Evolutionary conservation across 202 grass and related monocot species (phyloP).

Genomic region (Zoysia matrella): DNA sequence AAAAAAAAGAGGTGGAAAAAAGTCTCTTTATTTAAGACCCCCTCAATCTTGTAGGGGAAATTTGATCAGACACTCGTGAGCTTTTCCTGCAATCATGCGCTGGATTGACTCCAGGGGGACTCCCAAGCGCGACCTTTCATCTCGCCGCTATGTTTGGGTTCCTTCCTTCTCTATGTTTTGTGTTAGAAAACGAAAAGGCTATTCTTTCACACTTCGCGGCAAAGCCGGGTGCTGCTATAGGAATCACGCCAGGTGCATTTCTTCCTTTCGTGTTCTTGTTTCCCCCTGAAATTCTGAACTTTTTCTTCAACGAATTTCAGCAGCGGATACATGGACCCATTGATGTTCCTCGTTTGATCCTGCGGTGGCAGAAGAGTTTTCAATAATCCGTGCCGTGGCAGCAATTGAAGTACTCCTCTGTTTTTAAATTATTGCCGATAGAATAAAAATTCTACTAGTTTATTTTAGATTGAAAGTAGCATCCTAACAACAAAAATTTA

Average conservation of each 20-base stretch:
- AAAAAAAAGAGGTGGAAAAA: neutral
- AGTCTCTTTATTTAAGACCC: neutral
- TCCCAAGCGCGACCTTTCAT: neutral
- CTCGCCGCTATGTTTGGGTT: neutral
- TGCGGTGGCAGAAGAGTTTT: too few species aligned
- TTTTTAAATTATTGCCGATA: too few species aligned
- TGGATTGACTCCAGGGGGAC: neutral
- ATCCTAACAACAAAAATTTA: too few species aligned
- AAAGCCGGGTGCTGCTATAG: neutral
- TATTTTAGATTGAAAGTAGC: too few species aligned
- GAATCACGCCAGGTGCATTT: slow-evolving; percentile 20
- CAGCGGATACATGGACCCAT: neutral
- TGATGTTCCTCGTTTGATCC: too few species aligned
- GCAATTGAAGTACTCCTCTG: too few species aligned
- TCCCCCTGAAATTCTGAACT: neutral
- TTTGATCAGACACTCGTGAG: neutral
- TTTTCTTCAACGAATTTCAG: neutral
- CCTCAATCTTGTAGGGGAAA: neutral
- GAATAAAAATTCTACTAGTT: too few species aligned
- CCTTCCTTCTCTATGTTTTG: too few species aligned
- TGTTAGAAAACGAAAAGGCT: neutral
- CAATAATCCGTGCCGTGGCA: too few species aligned
- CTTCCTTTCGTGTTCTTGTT: neutral
- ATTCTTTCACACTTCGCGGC: neutral
- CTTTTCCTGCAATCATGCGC: neutral